Conservation (phyloP, 805 yeast species). For the Myxozyma neotropica region DNA sequence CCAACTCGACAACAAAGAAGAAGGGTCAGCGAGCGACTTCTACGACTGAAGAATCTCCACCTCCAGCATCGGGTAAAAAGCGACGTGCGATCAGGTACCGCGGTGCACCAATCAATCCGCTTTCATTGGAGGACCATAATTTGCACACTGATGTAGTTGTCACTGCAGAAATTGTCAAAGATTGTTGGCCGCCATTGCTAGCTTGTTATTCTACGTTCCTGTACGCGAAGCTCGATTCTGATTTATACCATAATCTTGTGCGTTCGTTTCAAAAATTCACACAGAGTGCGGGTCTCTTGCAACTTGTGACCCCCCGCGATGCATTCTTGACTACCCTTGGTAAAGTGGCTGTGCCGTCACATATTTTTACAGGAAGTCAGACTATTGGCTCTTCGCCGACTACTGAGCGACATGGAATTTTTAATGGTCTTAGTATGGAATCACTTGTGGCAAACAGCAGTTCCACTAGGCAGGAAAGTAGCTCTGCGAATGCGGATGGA, state of each 20-base stretch:
- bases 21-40: background rate
- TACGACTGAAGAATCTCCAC: background rate
- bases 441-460: constrained; percentile 9
- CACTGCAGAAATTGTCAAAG: constrained; percentile 32
- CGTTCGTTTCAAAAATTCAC: constrained; percentile 78
- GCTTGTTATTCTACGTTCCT: constrained; percentile 55
- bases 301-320: constrained; percentile 59
- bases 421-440: constrained; percentile 33
- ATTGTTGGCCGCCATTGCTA: constrained; percentile 47
- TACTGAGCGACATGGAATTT: constrained; percentile 21
- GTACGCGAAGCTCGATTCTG: constrained; percentile 69
- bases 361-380: constrained; percentile 27
- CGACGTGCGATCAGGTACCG: constrained; percentile 26
- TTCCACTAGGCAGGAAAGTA: background rate
- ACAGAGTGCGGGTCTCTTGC: constrained; percentile 80
- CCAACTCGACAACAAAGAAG: constrained; percentile 3
- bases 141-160: constrained; percentile 22
- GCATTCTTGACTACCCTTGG: constrained; percentile 48
- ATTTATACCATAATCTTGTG: constrained; percentile 65
- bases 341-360: constrained; percentile 38
- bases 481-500: constrained; percentile 1
- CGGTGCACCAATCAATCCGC: constrained; percentile 33
- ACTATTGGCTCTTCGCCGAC: constrained; percentile 16
- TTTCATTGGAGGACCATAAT: constrained; percentile 29
- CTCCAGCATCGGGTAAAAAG: constrained; percentile 1